These are phyloP conservation scores for Apium graveolens DNA, from an alignment of 129 eudicot species.

Conservation along the genomic window DNA sequence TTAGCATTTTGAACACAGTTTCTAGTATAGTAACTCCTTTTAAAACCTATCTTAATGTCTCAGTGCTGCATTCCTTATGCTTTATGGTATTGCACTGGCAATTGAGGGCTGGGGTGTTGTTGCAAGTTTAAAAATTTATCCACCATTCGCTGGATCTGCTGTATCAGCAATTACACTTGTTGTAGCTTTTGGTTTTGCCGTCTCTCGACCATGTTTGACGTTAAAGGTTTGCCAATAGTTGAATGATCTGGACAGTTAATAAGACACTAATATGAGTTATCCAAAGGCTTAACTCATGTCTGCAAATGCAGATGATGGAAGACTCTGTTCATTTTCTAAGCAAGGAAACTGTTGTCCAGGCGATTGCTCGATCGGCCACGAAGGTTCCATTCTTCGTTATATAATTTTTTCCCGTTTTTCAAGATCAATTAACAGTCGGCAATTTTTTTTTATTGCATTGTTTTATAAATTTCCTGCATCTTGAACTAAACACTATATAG, in stretches of 20 bases:
- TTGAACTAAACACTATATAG: background rate
- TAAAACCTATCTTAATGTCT: slow-evolving; percentile 2
- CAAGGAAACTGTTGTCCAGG: slow-evolving; percentile 92
- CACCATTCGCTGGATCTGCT: slow-evolving; percentile 98
- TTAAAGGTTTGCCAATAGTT: slow-evolving; percentile 56
- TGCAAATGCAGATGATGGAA: slow-evolving; percentile 78
- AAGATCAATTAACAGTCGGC: background rate
- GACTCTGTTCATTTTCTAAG: slow-evolving; percentile 98
- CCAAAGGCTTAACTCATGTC: slow-evolving; percentile 4
- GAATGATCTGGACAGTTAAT: background rate
- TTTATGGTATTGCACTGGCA: slow-evolving; percentile 91
- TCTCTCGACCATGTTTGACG: slow-evolving; percentile 96
- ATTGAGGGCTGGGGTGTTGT: slow-evolving; percentile 99
- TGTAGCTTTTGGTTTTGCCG: slow-evolving; percentile 97
- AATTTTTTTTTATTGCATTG: background rate
- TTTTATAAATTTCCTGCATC: background rate
- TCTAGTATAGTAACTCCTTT: background rate
- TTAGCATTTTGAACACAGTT: background rate
- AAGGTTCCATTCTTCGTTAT: slow-evolving; percentile 42
- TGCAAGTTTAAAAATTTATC: slow-evolving; percentile 90
- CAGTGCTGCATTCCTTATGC: slow-evolving; percentile 96
- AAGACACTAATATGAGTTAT: background rate
- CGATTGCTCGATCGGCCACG: slow-evolving; percentile 95
- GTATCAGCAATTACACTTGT: slow-evolving; percentile 96
- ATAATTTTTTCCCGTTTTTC: background rate